Evolutionary conservation across 495 filamentous ascomycete species (phyloP).

Genomic region (Cenococcum geophilum): DNA sequence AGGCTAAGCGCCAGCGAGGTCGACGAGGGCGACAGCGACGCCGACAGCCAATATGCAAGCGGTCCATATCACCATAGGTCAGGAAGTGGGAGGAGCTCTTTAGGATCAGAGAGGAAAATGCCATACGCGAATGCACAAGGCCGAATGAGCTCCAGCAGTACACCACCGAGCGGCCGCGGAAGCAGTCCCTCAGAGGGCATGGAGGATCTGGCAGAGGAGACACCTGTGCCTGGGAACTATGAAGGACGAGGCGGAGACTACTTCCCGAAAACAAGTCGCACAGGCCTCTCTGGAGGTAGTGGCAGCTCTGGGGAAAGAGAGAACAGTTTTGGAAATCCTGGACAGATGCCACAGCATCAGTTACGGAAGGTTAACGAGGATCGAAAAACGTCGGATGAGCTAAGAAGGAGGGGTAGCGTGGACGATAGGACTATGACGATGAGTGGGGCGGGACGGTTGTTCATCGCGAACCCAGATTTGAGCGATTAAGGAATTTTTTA

Average conservation of each 20-base stretch:
- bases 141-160: conserved; percentile 60
- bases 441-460: conserved; percentile 68
- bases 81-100: conserved; percentile 72
- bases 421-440: conserved; percentile 83
- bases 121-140: conserved; percentile 23
- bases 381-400: conserved; percentile 67
- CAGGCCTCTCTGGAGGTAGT: conserved; percentile 48
- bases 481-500: conserved; percentile 48
- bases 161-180: conserved; percentile 46
- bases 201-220: conserved; percentile 49
- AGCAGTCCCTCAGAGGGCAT: conserved; percentile 43
- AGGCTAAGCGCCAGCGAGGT: conserved; percentile 91
- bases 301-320: conserved; percentile 48
- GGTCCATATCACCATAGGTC: conserved; percentile 62
- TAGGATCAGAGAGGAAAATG: conserved; percentile 50
- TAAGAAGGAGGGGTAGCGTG: conserved; percentile 81
- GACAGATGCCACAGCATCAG: conserved; percentile 45
- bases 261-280: conserved; percentile 35
- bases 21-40: conserved; percentile 69
- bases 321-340: conserved; percentile 51
- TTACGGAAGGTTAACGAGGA: conserved; percentile 47
- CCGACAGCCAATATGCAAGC: conserved; percentile 44
- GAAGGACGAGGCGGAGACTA: conserved; percentile 35
- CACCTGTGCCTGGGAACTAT: conserved; percentile 45
- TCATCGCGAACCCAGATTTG: conserved; percentile 89